Percentiles rank a stretch among this genome's conserved stretches.
phyloP scores from a whole-genome alignment of 768 basidiomycete species.

The Boletus vermiculosoides region DNA sequence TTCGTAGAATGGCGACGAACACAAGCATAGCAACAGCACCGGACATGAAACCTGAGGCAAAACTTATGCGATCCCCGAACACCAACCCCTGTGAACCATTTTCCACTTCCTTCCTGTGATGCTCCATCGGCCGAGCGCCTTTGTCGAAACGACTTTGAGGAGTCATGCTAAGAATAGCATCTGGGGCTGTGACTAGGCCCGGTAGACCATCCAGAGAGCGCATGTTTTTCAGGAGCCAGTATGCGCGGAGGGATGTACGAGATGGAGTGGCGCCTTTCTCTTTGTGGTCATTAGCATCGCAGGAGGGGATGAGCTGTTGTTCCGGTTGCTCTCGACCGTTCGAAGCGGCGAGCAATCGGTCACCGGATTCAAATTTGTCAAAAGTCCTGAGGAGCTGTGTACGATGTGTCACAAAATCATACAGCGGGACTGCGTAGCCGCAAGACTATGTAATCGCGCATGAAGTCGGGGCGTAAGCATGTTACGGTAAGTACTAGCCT shows the following conservation, averaged over 20 bases:
- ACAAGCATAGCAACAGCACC: conserved; percentile 12
- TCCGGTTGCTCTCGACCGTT: not conserved
- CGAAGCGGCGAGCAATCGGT: conserved; percentile 27
- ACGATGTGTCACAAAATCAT: conserved; percentile 56
- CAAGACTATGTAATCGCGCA: conserved; percentile 49
- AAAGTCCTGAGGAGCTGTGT: conserved; percentile 46
- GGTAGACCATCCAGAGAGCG: conserved; percentile 58
- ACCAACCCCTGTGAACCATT: not conserved
- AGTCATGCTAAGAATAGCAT: conserved; percentile 8
- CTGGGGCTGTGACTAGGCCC: conserved; percentile 37
- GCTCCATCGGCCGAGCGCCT: conserved; percentile 13
- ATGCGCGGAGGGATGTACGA: conserved; percentile 45
- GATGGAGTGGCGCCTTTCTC: conserved; percentile 1
- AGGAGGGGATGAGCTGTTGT: not conserved
- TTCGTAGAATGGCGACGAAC: conserved; percentile 9
- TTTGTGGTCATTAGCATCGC: conserved; percentile 9
- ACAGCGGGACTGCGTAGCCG: conserved; percentile 63
- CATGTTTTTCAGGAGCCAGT: conserved; percentile 51
- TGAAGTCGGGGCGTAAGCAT: not conserved
- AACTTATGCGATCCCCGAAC: conserved; percentile 8
- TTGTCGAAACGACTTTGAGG: conserved; percentile 22
- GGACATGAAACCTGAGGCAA: conserved; percentile 18
- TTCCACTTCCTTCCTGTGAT: not conserved
- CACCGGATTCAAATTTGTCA: conserved; percentile 41
- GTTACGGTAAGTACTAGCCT: not conserved